A percentile compares a stretch with the other conserved stretches of the same genome.
Conservation (phyloP, 805 yeast genomes). For the Clavispora asparagi region DNA sequence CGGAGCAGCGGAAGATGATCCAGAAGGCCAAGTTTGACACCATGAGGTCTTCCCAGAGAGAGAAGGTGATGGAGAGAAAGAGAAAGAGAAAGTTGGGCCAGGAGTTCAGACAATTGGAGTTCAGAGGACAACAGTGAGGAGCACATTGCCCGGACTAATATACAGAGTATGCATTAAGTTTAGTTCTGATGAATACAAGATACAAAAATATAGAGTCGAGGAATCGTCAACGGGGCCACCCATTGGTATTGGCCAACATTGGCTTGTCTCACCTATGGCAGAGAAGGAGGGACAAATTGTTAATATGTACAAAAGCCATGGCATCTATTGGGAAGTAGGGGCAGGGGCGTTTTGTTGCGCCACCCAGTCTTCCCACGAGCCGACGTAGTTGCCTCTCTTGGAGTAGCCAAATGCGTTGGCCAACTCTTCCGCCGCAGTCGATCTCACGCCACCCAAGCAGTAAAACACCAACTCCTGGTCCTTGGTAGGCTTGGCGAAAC, state of each 20-base stretch:
- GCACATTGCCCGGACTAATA: not conserved
- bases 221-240: slow-evolving; percentile 2
- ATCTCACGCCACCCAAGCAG: slow-evolving; percentile 90
- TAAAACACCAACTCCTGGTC: slow-evolving; percentile 79
- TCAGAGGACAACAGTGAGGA: slow-evolving; percentile 10
- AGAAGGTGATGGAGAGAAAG: slow-evolving; percentile 81
- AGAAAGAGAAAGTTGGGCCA: slow-evolving; percentile 79
- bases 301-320: not conserved
- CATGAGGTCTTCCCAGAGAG: slow-evolving; percentile 68
- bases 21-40: slow-evolving; percentile 74
- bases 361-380: slow-evolving; percentile 86
- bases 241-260: not conserved
- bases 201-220: slow-evolving; percentile 3
- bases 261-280: not conserved
- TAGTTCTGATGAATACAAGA: not conserved
- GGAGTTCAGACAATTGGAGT: slow-evolving; percentile 58
- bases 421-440: slow-evolving; percentile 84
- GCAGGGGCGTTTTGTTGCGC: slow-evolving; percentile 25
- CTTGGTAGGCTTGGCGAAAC: slow-evolving; percentile 69
- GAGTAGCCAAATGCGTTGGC: slow-evolving; percentile 87
- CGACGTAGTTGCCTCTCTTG: slow-evolving; percentile 78
- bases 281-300: not conserved
- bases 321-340: not conserved
- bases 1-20: slow-evolving; percentile 67
- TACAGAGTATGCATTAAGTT: not conserved